phyloP scores from a whole-genome alignment of 176 grass and related monocot genomes.

The Avena eriantha region DNA sequence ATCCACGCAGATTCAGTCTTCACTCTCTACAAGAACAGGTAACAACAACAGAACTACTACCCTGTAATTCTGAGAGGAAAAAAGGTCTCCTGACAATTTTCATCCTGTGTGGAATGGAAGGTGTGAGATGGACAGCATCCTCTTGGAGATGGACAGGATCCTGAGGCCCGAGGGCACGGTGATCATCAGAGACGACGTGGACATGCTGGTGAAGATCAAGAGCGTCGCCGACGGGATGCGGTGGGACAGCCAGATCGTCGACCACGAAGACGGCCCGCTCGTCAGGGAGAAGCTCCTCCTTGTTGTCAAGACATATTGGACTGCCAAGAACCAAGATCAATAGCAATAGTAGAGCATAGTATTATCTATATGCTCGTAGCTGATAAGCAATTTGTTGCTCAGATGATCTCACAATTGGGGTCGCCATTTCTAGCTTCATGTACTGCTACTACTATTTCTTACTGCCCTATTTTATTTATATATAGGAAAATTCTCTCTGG shows the following conservation, averaged over 20 bases:
- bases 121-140: conserved; percentile 69
- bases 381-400: conserved; percentile 30
- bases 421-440: conserved; percentile 35
- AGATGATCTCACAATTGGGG: neutral
- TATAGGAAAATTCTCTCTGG: conserved; percentile 29
- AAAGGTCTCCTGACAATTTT: neutral
- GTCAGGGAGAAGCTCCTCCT: conserved; percentile 72
- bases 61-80: neutral
- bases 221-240: conserved; percentile 63
- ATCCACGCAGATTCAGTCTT: conserved; percentile 83
- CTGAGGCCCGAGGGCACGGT: conserved; percentile 69
- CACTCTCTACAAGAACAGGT: conserved; percentile 81
- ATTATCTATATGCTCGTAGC: conserved; percentile 16
- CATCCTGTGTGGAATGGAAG: conserved; percentile 40
- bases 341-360: conserved; percentile 39
- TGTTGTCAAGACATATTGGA: conserved; percentile 74
- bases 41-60: neutral
- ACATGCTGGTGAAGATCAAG: conserved; percentile 75
- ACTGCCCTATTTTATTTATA: neutral
- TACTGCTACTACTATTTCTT: neutral
- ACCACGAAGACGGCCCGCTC: conserved; percentile 71
- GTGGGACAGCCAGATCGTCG: conserved; percentile 72
- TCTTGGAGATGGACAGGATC: conserved; percentile 83
- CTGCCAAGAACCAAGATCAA: conserved; percentile 44
- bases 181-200: conserved; percentile 73